phyloP scores from a whole-genome alignment of 1,284 basidiomycete species.

The Malassezia pachydermatis region DNA sequence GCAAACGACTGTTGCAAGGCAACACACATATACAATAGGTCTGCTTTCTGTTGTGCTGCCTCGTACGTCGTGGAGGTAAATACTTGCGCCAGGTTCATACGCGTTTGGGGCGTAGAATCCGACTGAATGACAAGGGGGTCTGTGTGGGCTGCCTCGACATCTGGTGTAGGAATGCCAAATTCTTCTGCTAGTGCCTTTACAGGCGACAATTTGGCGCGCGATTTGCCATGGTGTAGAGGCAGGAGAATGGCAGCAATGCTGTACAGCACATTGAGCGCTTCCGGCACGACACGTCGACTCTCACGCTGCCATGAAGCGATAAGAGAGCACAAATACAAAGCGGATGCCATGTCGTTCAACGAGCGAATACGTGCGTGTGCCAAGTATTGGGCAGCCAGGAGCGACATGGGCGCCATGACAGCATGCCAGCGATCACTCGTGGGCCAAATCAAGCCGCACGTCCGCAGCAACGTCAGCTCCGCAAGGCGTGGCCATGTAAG shows the following conservation, averaged over 20 bases:
- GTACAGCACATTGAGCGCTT: constrained; percentile 72
- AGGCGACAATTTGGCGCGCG: neutral
- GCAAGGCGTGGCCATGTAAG: constrained; percentile 79
- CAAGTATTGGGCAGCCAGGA: constrained; percentile 86
- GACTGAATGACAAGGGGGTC: neutral
- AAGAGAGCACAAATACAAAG: constrained; percentile 77
- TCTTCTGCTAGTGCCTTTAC: constrained; percentile 32
- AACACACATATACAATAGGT: constrained; percentile 24
- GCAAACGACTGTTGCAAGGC: constrained; percentile 26
- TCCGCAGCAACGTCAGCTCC: constrained; percentile 70
- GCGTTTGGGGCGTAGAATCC: neutral
- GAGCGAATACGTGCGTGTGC: constrained; percentile 69
- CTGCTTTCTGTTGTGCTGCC: constrained; percentile 3
- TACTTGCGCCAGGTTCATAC: constrained; percentile 8
- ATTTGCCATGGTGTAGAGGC: constrained; percentile 36
- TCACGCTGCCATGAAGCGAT: constrained; percentile 64
- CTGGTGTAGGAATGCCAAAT: constrained; percentile 41
- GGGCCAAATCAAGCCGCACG: constrained; percentile 76
- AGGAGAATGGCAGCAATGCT: constrained; percentile 64
- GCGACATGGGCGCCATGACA: constrained; percentile 71
- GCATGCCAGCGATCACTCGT: constrained; percentile 88
- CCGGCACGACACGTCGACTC: constrained; percentile 79
- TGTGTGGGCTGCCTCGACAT: constrained; percentile 29
- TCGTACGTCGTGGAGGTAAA: constrained; percentile 3
- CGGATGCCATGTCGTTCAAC: constrained; percentile 66